Evolutionary conservation across 1,139 yeast species (phyloP).

Genomic region (Taphrina communis): DNA sequence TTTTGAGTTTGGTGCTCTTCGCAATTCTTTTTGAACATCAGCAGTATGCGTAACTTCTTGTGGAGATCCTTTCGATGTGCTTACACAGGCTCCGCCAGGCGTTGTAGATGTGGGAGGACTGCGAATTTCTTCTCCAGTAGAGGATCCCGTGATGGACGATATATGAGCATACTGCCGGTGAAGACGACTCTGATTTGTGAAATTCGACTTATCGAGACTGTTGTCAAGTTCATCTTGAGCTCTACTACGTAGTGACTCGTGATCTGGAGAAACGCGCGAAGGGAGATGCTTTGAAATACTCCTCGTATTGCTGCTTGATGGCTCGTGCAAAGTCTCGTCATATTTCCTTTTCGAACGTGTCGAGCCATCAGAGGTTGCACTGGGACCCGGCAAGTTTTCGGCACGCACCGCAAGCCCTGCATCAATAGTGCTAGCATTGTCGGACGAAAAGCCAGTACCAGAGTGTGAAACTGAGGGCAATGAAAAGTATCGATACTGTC

Average conservation of each 20-base stretch:
- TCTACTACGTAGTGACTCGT: not conserved
- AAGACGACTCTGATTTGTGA: not conserved
- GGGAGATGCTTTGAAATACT: not conserved
- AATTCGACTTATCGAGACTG: not conserved
- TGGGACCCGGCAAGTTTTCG: not conserved
- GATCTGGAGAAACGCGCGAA: not conserved
- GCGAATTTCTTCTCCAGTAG: not conserved
- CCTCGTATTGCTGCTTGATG: not conserved
- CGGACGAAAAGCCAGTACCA: not conserved
- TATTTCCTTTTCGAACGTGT: not conserved
- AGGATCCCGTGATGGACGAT: not conserved
- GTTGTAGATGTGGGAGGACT: no score
- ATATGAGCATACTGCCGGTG: not conserved
- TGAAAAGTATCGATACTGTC: conserved; percentile 13
- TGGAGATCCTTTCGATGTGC: not conserved
- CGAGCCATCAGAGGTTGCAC: not conserved
- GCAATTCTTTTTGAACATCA: not conserved
- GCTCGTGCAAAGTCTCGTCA: not conserved
- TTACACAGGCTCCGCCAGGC: not conserved
- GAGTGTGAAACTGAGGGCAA: not conserved
- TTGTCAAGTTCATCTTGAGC: not conserved
- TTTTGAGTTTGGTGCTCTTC: not conserved
- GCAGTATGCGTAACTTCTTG: not conserved
- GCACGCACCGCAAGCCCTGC: no score
- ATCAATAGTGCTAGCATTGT: not conserved